Base-by-base conservation (phyloP, 441 rosid species). In the Mallotus repandus region DNA sequence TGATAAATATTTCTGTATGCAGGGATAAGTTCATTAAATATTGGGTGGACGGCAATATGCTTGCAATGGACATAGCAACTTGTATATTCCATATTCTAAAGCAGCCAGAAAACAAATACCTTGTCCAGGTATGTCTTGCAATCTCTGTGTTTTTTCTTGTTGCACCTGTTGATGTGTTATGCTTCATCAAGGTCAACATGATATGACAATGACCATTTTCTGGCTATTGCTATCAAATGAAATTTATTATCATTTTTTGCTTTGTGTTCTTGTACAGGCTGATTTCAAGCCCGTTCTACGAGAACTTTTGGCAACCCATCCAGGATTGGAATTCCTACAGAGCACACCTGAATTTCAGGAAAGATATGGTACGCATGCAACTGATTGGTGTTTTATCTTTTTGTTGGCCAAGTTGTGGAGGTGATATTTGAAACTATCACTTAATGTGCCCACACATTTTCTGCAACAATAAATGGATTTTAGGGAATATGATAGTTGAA, bases 291-390 rank as follows among this genome's bases (percentile, higher is more conserved):
- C 94, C 66, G 65, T 93, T 48, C 93, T 93, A 73, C 82, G 81
- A 77, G 98, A 93, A 82, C 91, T 96, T 45, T 68, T 96, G 86
- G 93, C 97, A 19, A 93, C 97, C 75, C 99, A 96, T 88, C 93
- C 97, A 3, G 99, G 99, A 53, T 81, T 96, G 82, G 99, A 93
- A 78, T 93, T 96, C 84, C 81, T 96, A 72, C 96, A 91, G 74
- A 84, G 80, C 75, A 96, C 97, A 46, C 99, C 98, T 63, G 99
- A 95, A 82, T 95, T 96, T 88, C 99, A 93, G 84, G 96, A 96
- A 86, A 91, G 99, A 96, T 96, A 96, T 76, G 98, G 99, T 93
- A 82, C 22, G 86, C 81, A 74, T 73, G 69, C 7, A 63, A 60
- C 66, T 54, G 14, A 60, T 52, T 18, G 14, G 38, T 46, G 18